These are phyloP conservation scores for Drosera spatulata DNA, from an alignment of 179 eudicot species.

Conservation along the genomic window DNA sequence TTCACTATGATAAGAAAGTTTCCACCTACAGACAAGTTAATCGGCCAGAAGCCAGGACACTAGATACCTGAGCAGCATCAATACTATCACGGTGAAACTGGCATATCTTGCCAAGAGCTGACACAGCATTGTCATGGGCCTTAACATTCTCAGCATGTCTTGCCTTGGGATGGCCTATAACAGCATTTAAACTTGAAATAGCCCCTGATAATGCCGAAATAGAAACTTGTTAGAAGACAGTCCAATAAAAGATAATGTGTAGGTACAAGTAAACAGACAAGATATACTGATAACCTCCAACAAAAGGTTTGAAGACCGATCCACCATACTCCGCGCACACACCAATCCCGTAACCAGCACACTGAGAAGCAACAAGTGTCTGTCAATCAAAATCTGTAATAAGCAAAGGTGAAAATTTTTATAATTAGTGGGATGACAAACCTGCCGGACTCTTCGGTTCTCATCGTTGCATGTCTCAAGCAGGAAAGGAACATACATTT, in stretches of 20 bases:
- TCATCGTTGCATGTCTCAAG: conserved; percentile 3
- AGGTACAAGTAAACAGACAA: background rate
- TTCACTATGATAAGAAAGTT: too few species aligned
- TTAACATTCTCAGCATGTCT: background rate
- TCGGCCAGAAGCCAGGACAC: too few species aligned
- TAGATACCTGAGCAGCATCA: background rate
- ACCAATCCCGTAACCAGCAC: conserved; percentile 1
- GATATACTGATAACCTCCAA: background rate
- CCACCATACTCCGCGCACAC: conserved; percentile 6
- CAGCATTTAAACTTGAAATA: conserved; percentile 1
- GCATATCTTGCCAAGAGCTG: conserved; percentile 7
- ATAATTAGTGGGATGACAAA: background rate
- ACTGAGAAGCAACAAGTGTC: background rate
- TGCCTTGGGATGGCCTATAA: conserved; percentile 2
- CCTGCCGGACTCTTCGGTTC: conserved; percentile 4
- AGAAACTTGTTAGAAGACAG: background rate
- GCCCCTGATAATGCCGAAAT: background rate
- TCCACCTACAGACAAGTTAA: too few species aligned
- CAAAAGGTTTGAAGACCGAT: conserved; percentile 2
- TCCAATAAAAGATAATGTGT: background rate
- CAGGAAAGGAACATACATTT: background rate
- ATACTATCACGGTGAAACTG: background rate
- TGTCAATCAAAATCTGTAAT: too few species aligned
- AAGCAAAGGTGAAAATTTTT: background rate
- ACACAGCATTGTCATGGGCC: conserved; percentile 1